Evolutionary conservation across 2,329 filamentous ascomycete genomes (phyloP), one percentile per base, ranked within the genome.

Genomic region (Periconia sp.): DNA sequence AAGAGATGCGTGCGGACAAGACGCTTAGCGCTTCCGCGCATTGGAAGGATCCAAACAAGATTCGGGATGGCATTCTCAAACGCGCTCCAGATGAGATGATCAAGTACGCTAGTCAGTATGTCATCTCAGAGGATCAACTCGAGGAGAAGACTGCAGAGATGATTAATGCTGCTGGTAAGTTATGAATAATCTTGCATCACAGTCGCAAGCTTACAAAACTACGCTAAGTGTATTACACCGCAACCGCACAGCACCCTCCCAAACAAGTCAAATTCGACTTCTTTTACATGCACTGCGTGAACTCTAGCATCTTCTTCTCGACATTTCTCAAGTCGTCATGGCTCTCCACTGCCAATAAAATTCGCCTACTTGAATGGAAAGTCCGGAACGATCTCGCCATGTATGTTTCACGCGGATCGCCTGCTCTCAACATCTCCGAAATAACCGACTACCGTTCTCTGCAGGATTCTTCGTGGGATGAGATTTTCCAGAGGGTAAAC

Each of bases 301-400:
- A 87, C 61, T 75, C 77, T 9, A 85, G 86, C n/a, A 83, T 95
- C 53, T 94, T 92, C 73, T 78, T 89, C 52, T 75, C 77, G 5
- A 65, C 77, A 6, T 78, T 96, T 63, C 79, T 85, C 59, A 52
- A 75, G 25, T 52, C 50, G 23, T 17, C 42, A 25, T 94, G 81
- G 80, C 75, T 91, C 30, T 75, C 82, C 0, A 61, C 71, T 0
- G 73, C 76, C 6, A 74, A 75, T 34, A 92, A 92, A 63, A 74
- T 78, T 10, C 83, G 88, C 5, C 72, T 96, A 0, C 75, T 96
- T 6, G 87, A 94, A 68, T 92, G 85, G 82, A 95, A 95, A 69
- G 87, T 85, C 36, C 82, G 90, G 29, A 71, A 85, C 54, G 88
- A 94, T 63, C 73, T 95, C 5, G 61, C 85, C 5, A 77, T 90